Evolutionary conservation across 2,329 filamentous ascomycete species (phyloP), one percentile per base, ranked within the genome.

Genomic region (Falciphora oryzae): DNA sequence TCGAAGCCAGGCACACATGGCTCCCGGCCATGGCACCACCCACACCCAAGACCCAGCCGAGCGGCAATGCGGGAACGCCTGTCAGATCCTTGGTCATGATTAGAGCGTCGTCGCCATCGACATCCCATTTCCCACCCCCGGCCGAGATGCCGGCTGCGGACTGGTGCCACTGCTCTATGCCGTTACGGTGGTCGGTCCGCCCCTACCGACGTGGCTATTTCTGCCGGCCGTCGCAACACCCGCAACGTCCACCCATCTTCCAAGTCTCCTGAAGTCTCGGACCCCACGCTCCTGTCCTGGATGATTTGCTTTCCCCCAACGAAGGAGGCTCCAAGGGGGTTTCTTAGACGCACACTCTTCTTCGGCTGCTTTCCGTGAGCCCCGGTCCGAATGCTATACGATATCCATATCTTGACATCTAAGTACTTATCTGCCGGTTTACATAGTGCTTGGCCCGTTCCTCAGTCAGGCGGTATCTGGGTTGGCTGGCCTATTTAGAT

Each of bases 141-240:
- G 22, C 8, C n/a, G n/a, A 53, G 7, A 11, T n/a, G 22, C 18
- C 22, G 7, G 7, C 22, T 53, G 22, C 44, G 18, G 5, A 18
- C 25, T 31, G 57, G 5, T 28, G 68, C 68, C 64, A 70, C 71
- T 75, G 76, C 76, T 73, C 73, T 18, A 50, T 50, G 44, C 44
- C 44, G 44, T 10, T 7, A n/a, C 44, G 44, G 44, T 50, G 69
- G 67, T 71, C 77, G 77, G 77, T 76, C 77, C 77, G 77, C 71
- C 69, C 73, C 71, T 75, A 74, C 77, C 77, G 77, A 74, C 68
- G 69, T 77, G 74, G 70, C 74, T 72, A 73, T 74, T 72, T 73
- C 64, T n/a, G 22, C 44, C 44, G 44, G 44, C 4, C 44, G 44
- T n/a, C 44, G 18, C 44, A 11, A 69, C 69, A 71, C 70, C 69